Evolutionary conservation across 768 basidiomycete genomes (phyloP), one percentile per base, ranked within the genome.

Genomic region (Kwoniella mangroviensis): DNA sequence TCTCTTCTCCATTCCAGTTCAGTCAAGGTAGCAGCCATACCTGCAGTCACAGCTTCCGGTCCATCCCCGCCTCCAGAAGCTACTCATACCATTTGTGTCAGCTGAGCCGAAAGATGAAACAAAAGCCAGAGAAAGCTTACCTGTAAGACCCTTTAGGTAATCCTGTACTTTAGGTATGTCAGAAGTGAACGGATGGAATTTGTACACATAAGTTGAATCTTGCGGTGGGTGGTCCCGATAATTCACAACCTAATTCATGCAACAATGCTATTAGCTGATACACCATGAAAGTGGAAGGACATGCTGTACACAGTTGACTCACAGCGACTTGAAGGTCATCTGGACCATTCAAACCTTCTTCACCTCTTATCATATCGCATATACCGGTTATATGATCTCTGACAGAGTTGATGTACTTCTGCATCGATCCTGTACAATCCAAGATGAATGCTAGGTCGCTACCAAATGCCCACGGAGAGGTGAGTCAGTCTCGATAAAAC

Each of bases 201-300:
- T 93, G 78, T 90, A 90, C 72, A 98, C 86, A 82, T 94, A 98
- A 65, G 94, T 94, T 78, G 92, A 93, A 81, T 98, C 95, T 85
- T 98, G 95, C 17, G 95, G 95, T 26, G 95, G 95, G 80, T 98
- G 93, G 85, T 98, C 95, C 71, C 96, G 89, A 85, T 95, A 98
- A 52, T 94, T 94, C 73, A 98, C 88, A 69, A 98, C 87, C 68
- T 95, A 60, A 22, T 21, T 9, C 45, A 49, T 17, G 0, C 43
- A 15, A 26, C 13, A 15, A 12, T n/a, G 13, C 15, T 41, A 41
- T 67, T 43, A 67, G 56, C 45, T 61, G 19, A 42, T 55, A 19
- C 19, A 40, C n/a, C n/a, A 17, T 3, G 21, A 40, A 28, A 13
- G 53, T 56, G 12, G 10, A 13, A 17, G 34, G 26, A 22, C 2